Conservation (phyloP, 345 rosid genomes). For the Luvunga scandens region DNA sequence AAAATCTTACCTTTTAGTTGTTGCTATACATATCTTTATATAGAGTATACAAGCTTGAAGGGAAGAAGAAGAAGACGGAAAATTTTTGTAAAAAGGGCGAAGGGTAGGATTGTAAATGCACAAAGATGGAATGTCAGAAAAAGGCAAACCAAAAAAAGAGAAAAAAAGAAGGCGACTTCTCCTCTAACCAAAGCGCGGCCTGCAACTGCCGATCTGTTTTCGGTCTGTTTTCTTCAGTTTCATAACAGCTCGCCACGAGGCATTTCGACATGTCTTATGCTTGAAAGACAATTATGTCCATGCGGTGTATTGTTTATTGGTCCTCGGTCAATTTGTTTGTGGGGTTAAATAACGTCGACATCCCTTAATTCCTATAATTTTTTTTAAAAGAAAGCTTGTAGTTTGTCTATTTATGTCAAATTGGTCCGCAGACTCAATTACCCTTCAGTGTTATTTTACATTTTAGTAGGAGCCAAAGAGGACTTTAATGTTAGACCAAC, state of each 20-base stretch:
- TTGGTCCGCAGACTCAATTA: not conserved
- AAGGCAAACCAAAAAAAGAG: not conserved
- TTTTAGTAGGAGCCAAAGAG: not conserved
- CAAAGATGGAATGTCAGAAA: constrained; percentile 33
- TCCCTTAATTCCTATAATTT: not conserved
- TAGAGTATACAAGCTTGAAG: not conserved
- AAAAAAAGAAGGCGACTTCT: constrained; percentile 19
- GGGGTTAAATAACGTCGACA: not conserved
- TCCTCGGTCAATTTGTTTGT: not conserved
- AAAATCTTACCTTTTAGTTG: constrained; percentile 16
- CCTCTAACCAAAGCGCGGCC: constrained; percentile 17
- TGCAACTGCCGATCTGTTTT: constrained; percentile 30
- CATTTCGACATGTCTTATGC: not conserved
- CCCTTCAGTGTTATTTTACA: not conserved
- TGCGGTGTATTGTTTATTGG: not conserved
- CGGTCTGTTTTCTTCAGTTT: constrained; percentile 13
- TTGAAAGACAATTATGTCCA: constrained; percentile 15
- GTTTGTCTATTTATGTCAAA: not conserved
- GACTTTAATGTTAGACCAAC: not conserved
- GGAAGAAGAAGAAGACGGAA: not conserved
- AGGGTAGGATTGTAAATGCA: constrained; percentile 1
- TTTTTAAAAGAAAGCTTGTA: no score
- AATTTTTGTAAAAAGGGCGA: not conserved
- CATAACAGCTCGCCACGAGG: constrained; percentile 25
- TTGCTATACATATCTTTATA: not conserved